These are phyloP conservation scores for Pneumocystis oryctolagi DNA, from an alignment of 1,139 yeast species.

Conservation along the genomic window DNA sequence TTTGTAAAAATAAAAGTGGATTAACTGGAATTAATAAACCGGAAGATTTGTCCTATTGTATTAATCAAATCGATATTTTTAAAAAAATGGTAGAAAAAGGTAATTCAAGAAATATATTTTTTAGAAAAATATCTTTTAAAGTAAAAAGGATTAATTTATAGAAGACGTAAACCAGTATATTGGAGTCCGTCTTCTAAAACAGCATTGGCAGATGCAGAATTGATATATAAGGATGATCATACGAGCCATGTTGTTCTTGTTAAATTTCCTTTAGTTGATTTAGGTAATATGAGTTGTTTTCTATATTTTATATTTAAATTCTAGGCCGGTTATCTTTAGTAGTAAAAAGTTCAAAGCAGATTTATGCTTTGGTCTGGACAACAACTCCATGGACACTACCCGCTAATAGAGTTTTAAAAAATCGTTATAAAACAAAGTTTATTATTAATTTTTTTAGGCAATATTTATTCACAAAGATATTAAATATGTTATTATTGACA, in stretches of 20 bases:
- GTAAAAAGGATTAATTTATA: conserved; percentile 38
- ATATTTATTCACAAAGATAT: conserved; percentile 53
- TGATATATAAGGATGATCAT: conserved; percentile 69
- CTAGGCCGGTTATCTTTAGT: not conserved
- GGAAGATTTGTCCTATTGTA: conserved; percentile 44
- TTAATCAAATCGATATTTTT: conserved; percentile 59
- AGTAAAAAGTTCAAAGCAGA: conserved; percentile 5
- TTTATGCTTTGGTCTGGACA: conserved; percentile 57
- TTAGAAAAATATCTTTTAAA: not conserved
- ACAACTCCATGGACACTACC: conserved; percentile 97
- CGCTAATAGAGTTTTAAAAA: conserved; percentile 35
- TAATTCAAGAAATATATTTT: not conserved
- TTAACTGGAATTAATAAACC: not conserved
- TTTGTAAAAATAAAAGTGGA: not conserved
- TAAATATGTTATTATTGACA: conserved; percentile 37
- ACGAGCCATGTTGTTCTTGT: conserved; percentile 56
- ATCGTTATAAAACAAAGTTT: not conserved
- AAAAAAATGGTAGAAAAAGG: conserved; percentile 45
- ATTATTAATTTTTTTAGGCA: conserved; percentile 32
- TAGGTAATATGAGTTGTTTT: conserved; percentile 15
- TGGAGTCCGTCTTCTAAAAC: conserved; percentile 94
- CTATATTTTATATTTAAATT: not conserved
- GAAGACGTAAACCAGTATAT: conserved; percentile 88
- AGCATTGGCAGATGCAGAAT: conserved; percentile 91
- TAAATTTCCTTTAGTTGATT: conserved; percentile 41